These are phyloP conservation scores for Pyrenula aspistea DNA, from an alignment of 495 filamentous ascomycete genomes.

Conservation along the genomic window DNA sequence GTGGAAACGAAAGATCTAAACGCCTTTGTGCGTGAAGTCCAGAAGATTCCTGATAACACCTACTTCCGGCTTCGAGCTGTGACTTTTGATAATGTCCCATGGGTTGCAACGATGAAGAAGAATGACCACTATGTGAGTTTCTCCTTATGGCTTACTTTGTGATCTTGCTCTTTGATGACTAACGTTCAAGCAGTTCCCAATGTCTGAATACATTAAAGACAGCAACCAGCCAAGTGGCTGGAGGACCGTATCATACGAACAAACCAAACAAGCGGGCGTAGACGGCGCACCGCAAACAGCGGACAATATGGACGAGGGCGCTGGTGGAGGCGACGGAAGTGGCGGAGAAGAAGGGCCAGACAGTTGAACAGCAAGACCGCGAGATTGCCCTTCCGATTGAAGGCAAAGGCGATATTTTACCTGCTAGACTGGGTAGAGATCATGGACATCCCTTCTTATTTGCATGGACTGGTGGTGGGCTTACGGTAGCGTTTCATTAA, in stretches of 20 bases:
- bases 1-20: conserved; percentile 69
- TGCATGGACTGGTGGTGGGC: neutral
- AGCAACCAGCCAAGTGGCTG: conserved; percentile 48
- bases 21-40: conserved; percentile 63
- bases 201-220: conserved; percentile 77
- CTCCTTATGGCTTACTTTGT: neutral
- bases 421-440: neutral
- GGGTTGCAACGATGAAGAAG: conserved; percentile 99
- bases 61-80: conserved; percentile 92
- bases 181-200: conserved; percentile 50
- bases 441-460: neutral
- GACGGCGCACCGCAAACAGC: conserved; percentile 31
- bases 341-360: conserved; percentile 6
- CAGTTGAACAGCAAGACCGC: no score
- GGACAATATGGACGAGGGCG: conserved; percentile 32
- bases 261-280: conserved; percentile 22
- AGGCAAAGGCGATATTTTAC: no score
- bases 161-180: neutral
- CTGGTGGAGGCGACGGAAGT: conserved; percentile 22
- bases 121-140: conserved; percentile 80
- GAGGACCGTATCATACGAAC: conserved; percentile 60
- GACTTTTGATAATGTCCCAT: conserved; percentile 95
- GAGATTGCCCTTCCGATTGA: no score
- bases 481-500: neutral
- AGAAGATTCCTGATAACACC: conserved; percentile 86